These are phyloP conservation scores for Pezicula neosporulosa DNA, from an alignment of 2,329 filamentous ascomycete species.

Conservation along the genomic window DNA sequence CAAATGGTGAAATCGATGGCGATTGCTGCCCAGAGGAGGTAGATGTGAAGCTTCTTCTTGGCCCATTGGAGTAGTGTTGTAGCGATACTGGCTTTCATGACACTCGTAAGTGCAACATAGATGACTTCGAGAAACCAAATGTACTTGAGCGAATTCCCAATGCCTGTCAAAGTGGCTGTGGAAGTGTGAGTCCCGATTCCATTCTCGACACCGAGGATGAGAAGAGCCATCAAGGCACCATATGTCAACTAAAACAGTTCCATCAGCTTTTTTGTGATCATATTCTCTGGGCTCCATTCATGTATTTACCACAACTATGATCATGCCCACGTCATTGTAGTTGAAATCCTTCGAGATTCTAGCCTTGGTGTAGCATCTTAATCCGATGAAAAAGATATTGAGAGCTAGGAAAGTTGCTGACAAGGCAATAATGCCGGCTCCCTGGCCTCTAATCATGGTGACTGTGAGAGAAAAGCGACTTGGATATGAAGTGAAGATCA, in stretches of 20 bases:
- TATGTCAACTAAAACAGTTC: conserved; percentile 6
- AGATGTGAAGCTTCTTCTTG: conserved; percentile 6
- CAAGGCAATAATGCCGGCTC: conserved; percentile 5
- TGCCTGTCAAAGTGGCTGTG: neutral
- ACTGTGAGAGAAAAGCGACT: neutral
- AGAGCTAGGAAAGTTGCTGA: conserved; percentile 4
- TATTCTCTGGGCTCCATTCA: neutral
- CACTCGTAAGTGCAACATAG: conserved; percentile 16
- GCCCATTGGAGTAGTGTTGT: conserved; percentile 14
- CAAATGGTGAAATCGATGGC: conserved; percentile 13
- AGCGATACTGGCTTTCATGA: conserved; percentile 19
- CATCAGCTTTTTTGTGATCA: neutral
- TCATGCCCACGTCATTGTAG: conserved; percentile 15
- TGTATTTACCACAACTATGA: conserved; percentile 10
- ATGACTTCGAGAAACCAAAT: conserved; percentile 19
- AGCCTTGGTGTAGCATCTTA: conserved; percentile 8
- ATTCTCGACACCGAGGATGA: conserved; percentile 10
- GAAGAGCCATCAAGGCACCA: conserved; percentile 8
- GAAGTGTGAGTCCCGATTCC: conserved; percentile 15
- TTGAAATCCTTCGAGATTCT: conserved; percentile 11
- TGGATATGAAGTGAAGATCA: neutral
- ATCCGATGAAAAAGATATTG: conserved; percentile 10
- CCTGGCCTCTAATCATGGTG: neutral
- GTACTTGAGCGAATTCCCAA: conserved; percentile 5
- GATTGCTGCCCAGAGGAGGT: conserved; percentile 12